Conservation (phyloP, 1,139 yeast species). For the Yamadazyma siamensis region DNA sequence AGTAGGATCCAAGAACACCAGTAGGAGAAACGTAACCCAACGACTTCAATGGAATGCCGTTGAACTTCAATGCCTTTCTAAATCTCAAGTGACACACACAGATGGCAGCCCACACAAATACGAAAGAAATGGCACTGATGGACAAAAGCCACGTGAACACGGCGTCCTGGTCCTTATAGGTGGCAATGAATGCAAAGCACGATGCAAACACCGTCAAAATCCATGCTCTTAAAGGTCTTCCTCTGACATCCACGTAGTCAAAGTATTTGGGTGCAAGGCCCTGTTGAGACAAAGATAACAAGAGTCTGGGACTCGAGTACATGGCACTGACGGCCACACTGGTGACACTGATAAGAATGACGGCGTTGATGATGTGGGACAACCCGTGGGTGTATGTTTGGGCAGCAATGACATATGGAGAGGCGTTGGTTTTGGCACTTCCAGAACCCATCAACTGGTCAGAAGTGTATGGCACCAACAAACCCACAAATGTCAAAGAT, state of each 20-base stretch:
- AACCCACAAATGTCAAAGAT: constrained; percentile 38
- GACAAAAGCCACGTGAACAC: constrained; percentile 46
- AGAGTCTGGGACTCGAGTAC: constrained; percentile 43
- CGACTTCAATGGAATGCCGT: constrained; percentile 30
- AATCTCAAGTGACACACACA: constrained; percentile 42
- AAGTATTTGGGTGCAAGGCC: constrained; percentile 42
- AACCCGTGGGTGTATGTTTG: constrained; percentile 35
- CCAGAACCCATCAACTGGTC: constrained; percentile 37
- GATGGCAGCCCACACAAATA: constrained; percentile 42
- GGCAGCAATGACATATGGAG: constrained; percentile 47
- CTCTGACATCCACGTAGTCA: constrained; percentile 39
- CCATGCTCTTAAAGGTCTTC: constrained; percentile 44
- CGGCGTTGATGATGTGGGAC: constrained; percentile 42
- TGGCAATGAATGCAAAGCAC: constrained; percentile 33
- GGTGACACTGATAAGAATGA: constrained; percentile 42
- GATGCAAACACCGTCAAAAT: constrained; percentile 30
- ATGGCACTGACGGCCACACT: constrained; percentile 45
- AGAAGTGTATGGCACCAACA: constrained; percentile 40
- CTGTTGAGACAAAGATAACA: constrained; percentile 43
- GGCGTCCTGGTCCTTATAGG: constrained; percentile 36
- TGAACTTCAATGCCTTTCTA: constrained; percentile 37
- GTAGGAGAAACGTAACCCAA: constrained; percentile 41
- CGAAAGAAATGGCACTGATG: constrained; percentile 41
- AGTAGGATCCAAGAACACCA: constrained; percentile 39
- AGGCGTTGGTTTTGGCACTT: constrained; percentile 35